Base-by-base conservation (phyloP, 495 filamentous ascomycete species). In the Pseudomonodictys pantanalensis region DNA sequence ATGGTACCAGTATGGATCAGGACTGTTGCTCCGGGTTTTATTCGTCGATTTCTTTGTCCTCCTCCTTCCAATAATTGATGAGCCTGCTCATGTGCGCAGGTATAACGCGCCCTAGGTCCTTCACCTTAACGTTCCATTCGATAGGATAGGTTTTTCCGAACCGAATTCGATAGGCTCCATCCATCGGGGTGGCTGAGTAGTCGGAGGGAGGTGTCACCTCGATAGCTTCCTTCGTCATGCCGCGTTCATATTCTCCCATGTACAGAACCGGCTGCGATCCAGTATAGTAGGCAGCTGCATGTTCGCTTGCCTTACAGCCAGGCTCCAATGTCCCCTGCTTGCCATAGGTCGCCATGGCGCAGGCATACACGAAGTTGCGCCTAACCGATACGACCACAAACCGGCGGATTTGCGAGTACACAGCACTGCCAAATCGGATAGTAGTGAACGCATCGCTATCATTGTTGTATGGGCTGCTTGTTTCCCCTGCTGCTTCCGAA, bases 221-320 rank as follows among this genome's bases (percentile, higher is more conserved):
- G n/a, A 63, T 63, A 2, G 60, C 44, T 6, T 58, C 28, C n/a
- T 52, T 63, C 12, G 2, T 52, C 9, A 63, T 43, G 11, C 32
- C 30, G 25, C 18, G 51, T 25, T 54, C 49, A 25, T 3, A 3
- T 22, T 54, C 51, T 2, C 60, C 60, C 20, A 0, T 2, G 12
- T 51, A 22, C 1, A 3, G 18, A 9, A 4, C 24, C 1, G 53
- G 60, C 5, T 1, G 29, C 52, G 70, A 46, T 68, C 63, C 67
- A 25, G 47, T 41, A 61, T 71, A 74, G 52, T 76, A 68, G 11
- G 76, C 68, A n/a, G 77, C 59, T 7, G 76, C 61, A 64, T 79
- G 77, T 22, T 71, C 71, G 8, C 47, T 51, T 9, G 67, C 48
- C 52, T 74, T 68, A 0, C 75, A 59, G 0, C 67, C 69, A 1